Evolutionary conservation across 2,329 filamentous ascomycete species (phyloP).

Genomic region (Parastagonospora avenae): DNA sequence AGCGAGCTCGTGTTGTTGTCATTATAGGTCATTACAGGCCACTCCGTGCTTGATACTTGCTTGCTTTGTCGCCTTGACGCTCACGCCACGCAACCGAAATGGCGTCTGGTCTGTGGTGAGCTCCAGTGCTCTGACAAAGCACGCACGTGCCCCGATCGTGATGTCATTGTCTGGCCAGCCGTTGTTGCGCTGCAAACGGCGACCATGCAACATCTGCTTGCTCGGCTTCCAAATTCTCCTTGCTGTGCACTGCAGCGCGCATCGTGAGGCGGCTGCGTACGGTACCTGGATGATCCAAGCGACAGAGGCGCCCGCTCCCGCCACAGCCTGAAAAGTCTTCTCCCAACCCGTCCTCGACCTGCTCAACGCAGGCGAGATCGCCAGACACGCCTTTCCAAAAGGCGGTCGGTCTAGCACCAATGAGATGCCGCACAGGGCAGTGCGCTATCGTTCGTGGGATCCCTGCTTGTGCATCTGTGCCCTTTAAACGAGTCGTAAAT

Average conservation of each 20-base stretch:
- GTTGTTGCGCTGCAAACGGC: constrained; percentile 10
- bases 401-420: constrained; percentile 31
- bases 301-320: constrained; percentile 18
- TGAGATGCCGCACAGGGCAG: constrained; percentile 6
- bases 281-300: constrained; percentile 30
- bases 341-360: constrained; percentile 13
- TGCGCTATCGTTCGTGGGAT: constrained; percentile 20
- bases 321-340: constrained; percentile 23
- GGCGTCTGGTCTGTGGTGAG: not conserved
- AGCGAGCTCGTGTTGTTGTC: not conserved
- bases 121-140: not conserved
- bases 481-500: constrained; percentile 22
- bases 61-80: not conserved
- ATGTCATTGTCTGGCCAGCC: constrained; percentile 19
- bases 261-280: not conserved
- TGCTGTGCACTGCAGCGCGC: not conserved
- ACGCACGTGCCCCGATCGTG: constrained; percentile 17
- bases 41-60: constrained; percentile 4
- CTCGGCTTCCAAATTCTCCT: no score
- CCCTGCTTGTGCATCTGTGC: constrained; percentile 10
- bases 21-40: constrained; percentile 7
- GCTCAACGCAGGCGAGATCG: constrained; percentile 27
- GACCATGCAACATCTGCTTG: not conserved
- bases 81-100: constrained; percentile 19
- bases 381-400: constrained; percentile 29